phyloP scores from a whole-genome alignment of 768 basidiomycete genomes.

The Leccinellum albellum region DNA sequence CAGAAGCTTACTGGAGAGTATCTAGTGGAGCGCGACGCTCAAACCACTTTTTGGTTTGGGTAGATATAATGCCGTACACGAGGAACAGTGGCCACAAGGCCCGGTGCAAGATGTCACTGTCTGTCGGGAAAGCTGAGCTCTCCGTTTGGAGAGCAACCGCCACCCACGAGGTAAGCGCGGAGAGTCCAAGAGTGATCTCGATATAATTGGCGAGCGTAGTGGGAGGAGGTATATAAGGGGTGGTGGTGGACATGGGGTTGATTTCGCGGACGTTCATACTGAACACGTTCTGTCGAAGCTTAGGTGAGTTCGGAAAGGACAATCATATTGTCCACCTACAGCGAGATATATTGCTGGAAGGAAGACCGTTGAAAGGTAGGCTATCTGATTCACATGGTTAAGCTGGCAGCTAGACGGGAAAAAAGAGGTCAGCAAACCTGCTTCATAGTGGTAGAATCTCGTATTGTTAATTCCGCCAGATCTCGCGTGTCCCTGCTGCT shows the following conservation, averaged over 20 bases:
- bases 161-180: conserved; percentile 49
- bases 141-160: conserved; percentile 46
- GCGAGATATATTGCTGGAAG: conserved; percentile 46
- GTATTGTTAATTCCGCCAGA: conserved; percentile 1
- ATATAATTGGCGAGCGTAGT: conserved; percentile 36
- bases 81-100: conserved; percentile 23
- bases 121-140: conserved; percentile 6
- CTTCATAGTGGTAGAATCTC: conserved; percentile 14
- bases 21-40: not conserved
- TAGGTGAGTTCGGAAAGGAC: conserved; percentile 6
- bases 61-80: conserved; percentile 1
- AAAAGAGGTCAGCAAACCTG: conserved; percentile 11
- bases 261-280: conserved; percentile 31
- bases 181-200: conserved; percentile 40
- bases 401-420: not conserved
- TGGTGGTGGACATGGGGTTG: not conserved
- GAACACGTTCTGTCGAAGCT: conserved; percentile 29
- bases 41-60: not conserved
- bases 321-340: conserved; percentile 11
- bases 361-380: conserved; percentile 56
- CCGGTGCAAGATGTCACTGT: conserved; percentile 11
- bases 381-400: conserved; percentile 34
- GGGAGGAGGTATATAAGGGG: not conserved
- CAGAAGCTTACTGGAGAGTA: not conserved
- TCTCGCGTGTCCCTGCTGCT: conserved; percentile 34